Conservation (phyloP, 129 eudicot genomes). For the Smallanthus sonchifolius region DNA sequence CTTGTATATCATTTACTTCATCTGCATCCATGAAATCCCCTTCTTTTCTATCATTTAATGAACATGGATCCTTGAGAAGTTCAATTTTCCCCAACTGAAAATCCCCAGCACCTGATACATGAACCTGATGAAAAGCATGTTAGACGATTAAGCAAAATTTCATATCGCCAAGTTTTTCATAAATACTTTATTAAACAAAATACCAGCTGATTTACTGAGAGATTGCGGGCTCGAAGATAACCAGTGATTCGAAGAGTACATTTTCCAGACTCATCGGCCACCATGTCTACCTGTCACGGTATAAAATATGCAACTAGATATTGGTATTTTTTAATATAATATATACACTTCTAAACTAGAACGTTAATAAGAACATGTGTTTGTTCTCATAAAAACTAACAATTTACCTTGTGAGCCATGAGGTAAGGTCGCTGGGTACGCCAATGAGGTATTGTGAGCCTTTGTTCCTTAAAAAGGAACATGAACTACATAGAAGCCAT, state of each 20-base stretch:
- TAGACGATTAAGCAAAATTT: conserved; percentile 13
- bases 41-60: conserved; percentile 68
- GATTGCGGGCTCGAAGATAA: conserved; percentile 74
- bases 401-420: conserved; percentile 69
- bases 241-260: conserved; percentile 78
- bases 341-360: not conserved
- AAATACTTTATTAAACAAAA: not conserved
- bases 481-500: conserved; percentile 54
- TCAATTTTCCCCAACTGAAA: conserved; percentile 81
- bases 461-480: conserved; percentile 82
- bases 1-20: conserved; percentile 48
- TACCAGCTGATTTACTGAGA: conserved; percentile 93
- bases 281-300: conserved; percentile 60
- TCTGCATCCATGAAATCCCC: conserved; percentile 85
- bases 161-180: not conserved
- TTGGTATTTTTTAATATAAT: not conserved
- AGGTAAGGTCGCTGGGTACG: conserved; percentile 81
- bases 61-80: conserved; percentile 76
- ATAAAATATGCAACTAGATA: not conserved
- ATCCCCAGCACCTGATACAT: conserved; percentile 96
- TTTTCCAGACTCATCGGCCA: conserved; percentile 49
- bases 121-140: conserved; percentile 59
- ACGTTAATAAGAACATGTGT: not conserved
- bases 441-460: conserved; percentile 78
- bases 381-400: not conserved